A percentile compares a stretch with the other conserved stretches of the same genome.
Evolutionary conservation across 768 basidiomycete genomes (phyloP).

Genomic region (Clitopilus passeckerianus): DNA sequence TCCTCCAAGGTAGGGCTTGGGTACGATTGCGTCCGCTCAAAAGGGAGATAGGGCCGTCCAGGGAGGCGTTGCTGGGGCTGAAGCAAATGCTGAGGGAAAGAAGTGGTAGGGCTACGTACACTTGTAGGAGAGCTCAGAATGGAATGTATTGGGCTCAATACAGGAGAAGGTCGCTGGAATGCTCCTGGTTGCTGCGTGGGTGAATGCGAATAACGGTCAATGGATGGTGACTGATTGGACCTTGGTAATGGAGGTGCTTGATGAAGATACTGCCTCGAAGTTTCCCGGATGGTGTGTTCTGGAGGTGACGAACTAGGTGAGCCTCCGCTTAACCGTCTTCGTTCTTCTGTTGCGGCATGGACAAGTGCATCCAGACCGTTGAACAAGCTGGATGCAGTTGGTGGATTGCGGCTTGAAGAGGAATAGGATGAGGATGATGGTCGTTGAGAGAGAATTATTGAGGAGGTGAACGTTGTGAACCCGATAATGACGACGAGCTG

Average conservation of each 20-base stretch:
- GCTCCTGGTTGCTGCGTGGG: conserved; percentile 8
- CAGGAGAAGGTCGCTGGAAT: conserved; percentile 1
- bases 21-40: conserved; percentile 8
- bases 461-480: conserved; percentile 1
- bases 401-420: background rate
- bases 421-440: conserved; percentile 13
- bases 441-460: conserved; percentile 8
- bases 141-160: conserved; percentile 5
- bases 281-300: conserved; percentile 11
- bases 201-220: conserved; percentile 8
- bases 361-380: conserved; percentile 61
- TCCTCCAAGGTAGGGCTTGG: conserved; percentile 8
- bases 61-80: conserved; percentile 9
- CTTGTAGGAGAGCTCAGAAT: conserved; percentile 7
- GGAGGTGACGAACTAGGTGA: conserved; percentile 13
- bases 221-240: conserved; percentile 6
- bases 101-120: conserved; percentile 6
- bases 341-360: conserved; percentile 66
- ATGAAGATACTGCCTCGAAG: conserved; percentile 19
- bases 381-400: conserved; percentile 17
- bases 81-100: conserved; percentile 4
- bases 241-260: conserved; percentile 9
- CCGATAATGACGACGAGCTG: conserved; percentile 5
- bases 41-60: conserved; percentile 4
- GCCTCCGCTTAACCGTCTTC: conserved; percentile 39